phyloP scores from a whole-genome alignment of 2,329 filamentous ascomycete genomes.

The Cladophialophora yegresii region DNA sequence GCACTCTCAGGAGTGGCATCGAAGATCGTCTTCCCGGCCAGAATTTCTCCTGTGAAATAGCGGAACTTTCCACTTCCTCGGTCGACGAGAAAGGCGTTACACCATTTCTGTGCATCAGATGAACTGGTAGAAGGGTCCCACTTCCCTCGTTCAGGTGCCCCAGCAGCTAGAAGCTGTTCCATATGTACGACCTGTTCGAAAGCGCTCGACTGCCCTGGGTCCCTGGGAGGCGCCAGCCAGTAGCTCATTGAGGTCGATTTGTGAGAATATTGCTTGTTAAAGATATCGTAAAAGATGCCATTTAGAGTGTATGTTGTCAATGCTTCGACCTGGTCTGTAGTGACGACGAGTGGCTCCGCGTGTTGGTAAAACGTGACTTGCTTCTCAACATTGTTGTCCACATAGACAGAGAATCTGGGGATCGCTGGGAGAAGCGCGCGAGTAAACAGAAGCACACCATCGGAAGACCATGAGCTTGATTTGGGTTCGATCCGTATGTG shows the following conservation, averaged over 20 bases:
- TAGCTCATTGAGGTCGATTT: constrained; percentile 71
- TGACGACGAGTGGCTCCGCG: constrained; percentile 48
- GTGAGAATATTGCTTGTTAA: constrained; percentile 79
- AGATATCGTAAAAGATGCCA: constrained; percentile 74
- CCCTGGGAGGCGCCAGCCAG: constrained; percentile 67
- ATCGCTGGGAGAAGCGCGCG: constrained; percentile 64
- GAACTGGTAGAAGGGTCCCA: constrained; percentile 45
- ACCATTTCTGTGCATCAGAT: constrained; percentile 46
- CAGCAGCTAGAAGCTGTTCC: constrained; percentile 41
- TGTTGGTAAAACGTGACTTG: constrained; percentile 56
- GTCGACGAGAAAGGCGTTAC: constrained; percentile 59
- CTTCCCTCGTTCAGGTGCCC: constrained; percentile 42
- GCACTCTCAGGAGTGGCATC: constrained; percentile 64
- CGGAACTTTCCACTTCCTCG: constrained; percentile 59
- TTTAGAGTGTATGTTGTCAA: constrained; percentile 74
- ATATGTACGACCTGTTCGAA: constrained; percentile 29
- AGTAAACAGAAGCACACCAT: constrained; percentile 70
- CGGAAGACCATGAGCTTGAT: constrained; percentile 26
- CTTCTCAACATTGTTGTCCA: constrained; percentile 65
- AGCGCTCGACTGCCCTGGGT: background rate
- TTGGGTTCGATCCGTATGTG: constrained; percentile 13
- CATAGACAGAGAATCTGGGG: constrained; percentile 70
- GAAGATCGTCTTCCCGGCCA: constrained; percentile 59
- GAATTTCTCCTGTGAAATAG: constrained; percentile 55
- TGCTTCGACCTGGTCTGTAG: constrained; percentile 50